phyloP scores from a whole-genome alignment of 1,139 yeast genomes.

The Pichia sp. region DNA sequence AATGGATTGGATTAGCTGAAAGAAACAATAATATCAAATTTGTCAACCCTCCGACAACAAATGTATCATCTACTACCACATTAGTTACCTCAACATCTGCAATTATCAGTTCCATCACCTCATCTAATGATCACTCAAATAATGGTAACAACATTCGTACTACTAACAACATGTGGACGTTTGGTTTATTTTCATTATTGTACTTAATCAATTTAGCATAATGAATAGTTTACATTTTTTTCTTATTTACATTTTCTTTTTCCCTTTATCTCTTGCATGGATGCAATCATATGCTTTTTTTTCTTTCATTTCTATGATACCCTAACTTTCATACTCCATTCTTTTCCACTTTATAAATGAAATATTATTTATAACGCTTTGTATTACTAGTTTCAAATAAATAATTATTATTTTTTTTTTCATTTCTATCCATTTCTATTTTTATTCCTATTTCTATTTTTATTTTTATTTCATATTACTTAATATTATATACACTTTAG shows the following conservation, averaged over 20 bases:
- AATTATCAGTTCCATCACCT: slow-evolving; percentile 9
- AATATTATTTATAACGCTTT: not conserved
- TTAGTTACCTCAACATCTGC: slow-evolving; percentile 5
- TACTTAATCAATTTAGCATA: not conserved
- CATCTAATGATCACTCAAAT: slow-evolving; percentile 6
- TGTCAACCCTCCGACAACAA: slow-evolving; percentile 7
- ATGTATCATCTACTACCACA: slow-evolving; percentile 1
- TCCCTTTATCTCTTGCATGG: not conserved
- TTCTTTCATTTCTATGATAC: too few relatives aligned
- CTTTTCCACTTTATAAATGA: not conserved
- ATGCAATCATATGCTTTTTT: too few relatives aligned
- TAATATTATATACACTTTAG: too few relatives aligned
- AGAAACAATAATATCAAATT: slow-evolving; percentile 22
- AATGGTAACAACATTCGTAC: not conserved
- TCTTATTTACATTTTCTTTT: not conserved
- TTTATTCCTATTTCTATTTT: too few relatives aligned
- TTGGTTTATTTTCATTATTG: slow-evolving; percentile 2
- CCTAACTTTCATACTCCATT: too few relatives aligned
- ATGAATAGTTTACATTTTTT: not conserved
- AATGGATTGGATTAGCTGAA: slow-evolving; percentile 47
- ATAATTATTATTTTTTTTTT: too few relatives aligned
- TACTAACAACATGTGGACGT: not conserved
- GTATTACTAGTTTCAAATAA: too few relatives aligned
- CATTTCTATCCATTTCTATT: not conserved
- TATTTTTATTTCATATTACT: too few relatives aligned